Conservation (phyloP, 805 yeast species). For the Candida wancherniae region DNA sequence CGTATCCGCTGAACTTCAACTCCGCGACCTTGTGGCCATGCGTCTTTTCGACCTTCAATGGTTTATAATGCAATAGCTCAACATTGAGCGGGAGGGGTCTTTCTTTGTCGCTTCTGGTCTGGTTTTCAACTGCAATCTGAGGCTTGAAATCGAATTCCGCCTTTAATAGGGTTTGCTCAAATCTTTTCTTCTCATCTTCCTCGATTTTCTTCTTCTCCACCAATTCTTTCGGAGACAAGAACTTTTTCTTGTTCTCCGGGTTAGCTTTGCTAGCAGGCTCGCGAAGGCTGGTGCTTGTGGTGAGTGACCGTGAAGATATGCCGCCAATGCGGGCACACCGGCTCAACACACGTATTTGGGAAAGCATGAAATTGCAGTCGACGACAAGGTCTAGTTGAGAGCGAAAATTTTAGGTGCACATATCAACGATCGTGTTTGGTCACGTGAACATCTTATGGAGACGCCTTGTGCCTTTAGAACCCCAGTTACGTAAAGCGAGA, state of each 20-base stretch:
- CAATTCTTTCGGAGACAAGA: constrained; percentile 29
- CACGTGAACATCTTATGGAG: too few species aligned
- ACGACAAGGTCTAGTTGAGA: too few species aligned
- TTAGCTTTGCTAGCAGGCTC: neutral
- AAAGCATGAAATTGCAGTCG: too few species aligned
- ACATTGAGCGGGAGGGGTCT: constrained; percentile 80
- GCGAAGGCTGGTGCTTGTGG: constrained; percentile 3
- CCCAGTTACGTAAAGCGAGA: too few species aligned
- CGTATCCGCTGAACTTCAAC: constrained; percentile 66
- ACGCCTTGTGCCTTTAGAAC: too few species aligned
- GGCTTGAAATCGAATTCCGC: constrained; percentile 29
- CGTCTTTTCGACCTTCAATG: constrained; percentile 60
- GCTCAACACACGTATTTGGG: too few species aligned
- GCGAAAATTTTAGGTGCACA: too few species aligned
- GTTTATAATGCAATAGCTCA: constrained; percentile 75
- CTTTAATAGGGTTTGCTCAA: constrained; percentile 23
- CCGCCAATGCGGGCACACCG: too few species aligned
- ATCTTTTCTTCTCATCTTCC: constrained; percentile 23
- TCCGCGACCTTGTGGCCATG: constrained; percentile 79
- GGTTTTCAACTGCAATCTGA: constrained; percentile 20
- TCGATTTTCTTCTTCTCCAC: constrained; percentile 24
- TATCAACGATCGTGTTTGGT: too few species aligned
- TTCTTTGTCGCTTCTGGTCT: constrained; percentile 18
- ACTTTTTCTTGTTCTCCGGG: constrained; percentile 9
- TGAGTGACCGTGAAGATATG: constrained; percentile 6